A percentile compares a stretch with the other conserved stretches of the same genome.
phyloP scores from a whole-genome alignment of 192 early-diverging fungal species.

The Lobosporangium transversale region DNA sequence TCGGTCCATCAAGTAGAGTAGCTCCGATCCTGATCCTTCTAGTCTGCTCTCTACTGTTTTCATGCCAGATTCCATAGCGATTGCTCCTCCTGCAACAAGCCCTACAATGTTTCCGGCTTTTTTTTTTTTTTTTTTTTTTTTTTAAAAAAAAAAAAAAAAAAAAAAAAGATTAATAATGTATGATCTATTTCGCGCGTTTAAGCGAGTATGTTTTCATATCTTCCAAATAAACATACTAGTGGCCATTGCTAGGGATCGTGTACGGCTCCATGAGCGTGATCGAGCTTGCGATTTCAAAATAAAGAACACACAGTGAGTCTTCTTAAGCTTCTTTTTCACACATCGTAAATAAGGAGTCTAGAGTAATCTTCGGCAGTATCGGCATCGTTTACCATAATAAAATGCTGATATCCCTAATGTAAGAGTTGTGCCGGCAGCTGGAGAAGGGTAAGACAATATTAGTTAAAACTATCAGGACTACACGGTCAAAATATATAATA shows the following conservation, averaged over 20 bases:
- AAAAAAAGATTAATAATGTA: background rate
- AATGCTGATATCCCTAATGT: conserved; percentile 32
- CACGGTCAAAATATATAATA: too few relatives aligned
- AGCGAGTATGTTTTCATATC: too few relatives aligned
- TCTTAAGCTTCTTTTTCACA: background rate
- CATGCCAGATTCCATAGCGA: conserved; percentile 53
- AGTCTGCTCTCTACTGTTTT: conserved; percentile 26
- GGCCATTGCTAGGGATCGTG: conserved; percentile 4
- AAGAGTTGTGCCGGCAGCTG: conserved; percentile 40
- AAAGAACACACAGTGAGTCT: background rate
- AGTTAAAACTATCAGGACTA: too few relatives aligned
- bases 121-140: background rate
- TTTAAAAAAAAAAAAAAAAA: background rate
- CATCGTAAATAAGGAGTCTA: too few relatives aligned
- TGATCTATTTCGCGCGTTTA: too few relatives aligned
- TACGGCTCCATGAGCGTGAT: conserved; percentile 29
- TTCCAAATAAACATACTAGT: conserved; percentile 11
- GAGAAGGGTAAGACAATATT: background rate
- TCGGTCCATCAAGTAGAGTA: conserved; percentile 47
- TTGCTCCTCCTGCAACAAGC: conserved; percentile 18
- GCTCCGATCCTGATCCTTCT: conserved; percentile 44
- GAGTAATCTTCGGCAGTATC: too few relatives aligned
- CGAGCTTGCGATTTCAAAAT: conserved; percentile 9
- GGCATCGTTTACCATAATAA: conserved; percentile 33
- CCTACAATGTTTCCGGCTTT: conserved; percentile 40